Conservation (phyloP, 176 grass and related monocot genomes). For the Oryza brachyantha region DNA sequence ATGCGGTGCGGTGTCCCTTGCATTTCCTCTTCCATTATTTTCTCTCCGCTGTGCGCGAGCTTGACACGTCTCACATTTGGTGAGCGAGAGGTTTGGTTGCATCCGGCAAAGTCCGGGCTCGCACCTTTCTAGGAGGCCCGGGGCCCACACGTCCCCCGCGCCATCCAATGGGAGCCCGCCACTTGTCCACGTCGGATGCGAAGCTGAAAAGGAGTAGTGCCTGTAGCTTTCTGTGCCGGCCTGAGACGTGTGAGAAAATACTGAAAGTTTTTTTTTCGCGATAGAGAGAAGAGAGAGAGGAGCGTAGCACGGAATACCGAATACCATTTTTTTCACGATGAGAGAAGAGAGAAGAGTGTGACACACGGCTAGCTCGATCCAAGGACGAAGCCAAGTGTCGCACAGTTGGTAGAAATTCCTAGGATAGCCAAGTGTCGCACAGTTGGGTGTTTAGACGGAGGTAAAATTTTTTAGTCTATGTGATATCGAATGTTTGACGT, state of each 20-base stretch:
- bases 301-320: too few species aligned
- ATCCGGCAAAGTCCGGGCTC: background rate
- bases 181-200: constrained; percentile 15
- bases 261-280: background rate
- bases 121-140: background rate
- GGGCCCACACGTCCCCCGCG: background rate
- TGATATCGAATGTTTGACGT: too few species aligned
- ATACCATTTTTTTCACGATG: background rate
- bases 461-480: too few species aligned
- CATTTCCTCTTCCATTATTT: background rate
- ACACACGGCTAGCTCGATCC: background rate
- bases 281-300: background rate
- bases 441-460: too few species aligned
- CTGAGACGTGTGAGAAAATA: background rate
- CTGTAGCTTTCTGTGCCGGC: background rate
- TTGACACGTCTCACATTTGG: constrained; percentile 17
- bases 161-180: background rate
- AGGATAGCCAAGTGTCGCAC: too few species aligned
- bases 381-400: background rate
- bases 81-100: background rate
- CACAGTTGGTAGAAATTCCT: too few species aligned
- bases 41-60: background rate
- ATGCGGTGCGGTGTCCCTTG: background rate
- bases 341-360: background rate
- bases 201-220: background rate